A percentile compares a stretch with the other conserved stretches of the same genome.
These are phyloP conservation scores for Teratosphaeria zuluensis DNA, from an alignment of 2,329 filamentous ascomycete genomes.

Conservation along the genomic window DNA sequence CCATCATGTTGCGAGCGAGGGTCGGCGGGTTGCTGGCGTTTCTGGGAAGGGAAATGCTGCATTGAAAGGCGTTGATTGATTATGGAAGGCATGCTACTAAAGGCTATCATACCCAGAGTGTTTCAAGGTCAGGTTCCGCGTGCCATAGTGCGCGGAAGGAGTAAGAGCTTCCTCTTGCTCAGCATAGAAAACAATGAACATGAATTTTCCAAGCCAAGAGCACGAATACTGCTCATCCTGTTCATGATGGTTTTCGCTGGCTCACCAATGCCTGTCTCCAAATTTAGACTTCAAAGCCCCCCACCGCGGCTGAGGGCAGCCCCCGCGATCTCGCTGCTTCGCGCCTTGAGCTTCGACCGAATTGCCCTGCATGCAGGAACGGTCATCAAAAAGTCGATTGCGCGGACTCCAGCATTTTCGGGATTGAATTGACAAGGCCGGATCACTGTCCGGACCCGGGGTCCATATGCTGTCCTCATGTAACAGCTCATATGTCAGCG, in stretches of 20 bases:
- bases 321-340: not conserved
- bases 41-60: not conserved
- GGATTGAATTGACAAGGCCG: not conserved
- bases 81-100: not conserved
- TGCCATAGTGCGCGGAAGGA: not conserved
- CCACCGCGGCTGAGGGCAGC: not conserved
- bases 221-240: not conserved
- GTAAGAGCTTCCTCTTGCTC: not conserved
- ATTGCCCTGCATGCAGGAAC: not conserved
- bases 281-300: not conserved
- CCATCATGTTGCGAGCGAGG: not conserved
- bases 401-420: not conserved
- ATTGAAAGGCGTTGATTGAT: not conserved
- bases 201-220: not conserved
- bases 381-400: not conserved
- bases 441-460: not conserved
- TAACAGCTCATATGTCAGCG: not conserved
- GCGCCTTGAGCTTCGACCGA: not conserved
- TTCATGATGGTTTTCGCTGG: not conserved
- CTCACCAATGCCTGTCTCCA: not conserved
- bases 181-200: not conserved
- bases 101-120: not conserved
- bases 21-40: not conserved
- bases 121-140: not conserved
- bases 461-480: not conserved